Evolutionary conservation across 768 basidiomycete genomes (phyloP).

Genomic region (Xerocomellus dryophilus): DNA sequence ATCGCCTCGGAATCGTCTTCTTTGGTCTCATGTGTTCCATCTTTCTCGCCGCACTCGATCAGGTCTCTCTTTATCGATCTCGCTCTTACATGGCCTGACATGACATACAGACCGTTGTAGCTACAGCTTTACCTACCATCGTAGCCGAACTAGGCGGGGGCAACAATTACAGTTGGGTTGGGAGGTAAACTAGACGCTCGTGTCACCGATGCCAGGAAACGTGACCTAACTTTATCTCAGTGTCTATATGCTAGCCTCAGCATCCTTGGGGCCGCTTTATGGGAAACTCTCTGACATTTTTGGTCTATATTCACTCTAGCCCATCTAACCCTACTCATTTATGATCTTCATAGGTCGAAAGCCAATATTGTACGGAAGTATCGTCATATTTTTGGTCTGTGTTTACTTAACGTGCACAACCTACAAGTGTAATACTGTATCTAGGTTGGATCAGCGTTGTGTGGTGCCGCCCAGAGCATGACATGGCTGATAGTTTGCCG

Average conservation of each 20-base stretch:
- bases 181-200: conserved; percentile 30
- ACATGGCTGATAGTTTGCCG: conserved; percentile 41
- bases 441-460: conserved; percentile 39
- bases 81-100: not conserved
- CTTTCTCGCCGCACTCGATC: conserved; percentile 50
- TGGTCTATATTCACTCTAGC: conserved; percentile 20
- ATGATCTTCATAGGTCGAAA: conserved; percentile 33
- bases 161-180: conserved; percentile 49
- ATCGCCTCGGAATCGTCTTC: conserved; percentile 42
- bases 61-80: conserved; percentile 25
- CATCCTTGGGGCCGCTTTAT: conserved; percentile 42
- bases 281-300: conserved; percentile 46
- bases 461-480: conserved; percentile 45
- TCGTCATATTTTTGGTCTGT: conserved; percentile 38
- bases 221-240: conserved; percentile 21
- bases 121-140: conserved; percentile 51
- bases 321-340: not conserved
- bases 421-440: not conserved
- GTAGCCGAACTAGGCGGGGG: conserved; percentile 43
- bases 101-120: conserved; percentile 40
- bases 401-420: not conserved
- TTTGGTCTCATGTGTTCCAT: conserved; percentile 42
- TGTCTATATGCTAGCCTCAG: conserved; percentile 46
- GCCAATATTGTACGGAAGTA: conserved; percentile 34
- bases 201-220: not conserved